phyloP scores from a whole-genome alignment of 148 eudicot species.

The Nyssa sinensis region DNA sequence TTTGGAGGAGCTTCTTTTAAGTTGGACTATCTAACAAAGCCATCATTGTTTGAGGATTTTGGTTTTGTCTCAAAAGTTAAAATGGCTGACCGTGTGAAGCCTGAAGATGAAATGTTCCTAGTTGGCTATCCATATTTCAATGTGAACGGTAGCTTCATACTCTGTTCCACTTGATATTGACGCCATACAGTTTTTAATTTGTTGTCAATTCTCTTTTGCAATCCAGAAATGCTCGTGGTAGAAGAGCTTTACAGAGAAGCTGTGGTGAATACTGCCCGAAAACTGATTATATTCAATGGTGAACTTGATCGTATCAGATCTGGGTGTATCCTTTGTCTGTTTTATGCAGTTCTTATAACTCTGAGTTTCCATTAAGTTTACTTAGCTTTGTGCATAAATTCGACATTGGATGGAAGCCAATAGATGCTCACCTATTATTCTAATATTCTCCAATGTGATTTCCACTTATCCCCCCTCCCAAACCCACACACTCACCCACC shows the following conservation, averaged over 20 bases:
- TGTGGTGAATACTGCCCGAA: slow-evolving; percentile 55
- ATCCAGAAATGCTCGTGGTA: slow-evolving; percentile 93
- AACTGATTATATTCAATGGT: slow-evolving; percentile 88
- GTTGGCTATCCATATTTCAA: slow-evolving; percentile 94
- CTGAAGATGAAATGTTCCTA: slow-evolving; percentile 84
- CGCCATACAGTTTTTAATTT: background rate
- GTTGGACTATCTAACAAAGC: slow-evolving; percentile 92
- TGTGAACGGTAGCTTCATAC: slow-evolving; percentile 66
- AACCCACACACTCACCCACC: too few relatives aligned
- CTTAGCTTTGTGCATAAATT: background rate
- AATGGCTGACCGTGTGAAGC: slow-evolving; percentile 88
- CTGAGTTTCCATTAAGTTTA: background rate
- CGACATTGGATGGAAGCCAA: background rate
- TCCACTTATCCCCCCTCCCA: too few relatives aligned
- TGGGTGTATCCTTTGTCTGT: slow-evolving; percentile 80
- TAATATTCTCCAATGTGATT: too few relatives aligned
- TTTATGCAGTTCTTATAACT: background rate
- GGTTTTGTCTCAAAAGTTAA: slow-evolving; percentile 76
- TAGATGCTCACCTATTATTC: background rate
- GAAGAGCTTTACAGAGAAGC: slow-evolving; percentile 96
- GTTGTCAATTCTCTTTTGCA: slow-evolving; percentile 13
- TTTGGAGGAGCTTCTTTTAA: slow-evolving; percentile 90
- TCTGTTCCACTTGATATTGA: slow-evolving; percentile 3
- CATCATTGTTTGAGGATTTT: slow-evolving; percentile 88
- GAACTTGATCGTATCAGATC: slow-evolving; percentile 98